phyloP scores from a whole-genome alignment of 2,329 filamentous ascomycete genomes.

The Fusarium albosuccineum region DNA sequence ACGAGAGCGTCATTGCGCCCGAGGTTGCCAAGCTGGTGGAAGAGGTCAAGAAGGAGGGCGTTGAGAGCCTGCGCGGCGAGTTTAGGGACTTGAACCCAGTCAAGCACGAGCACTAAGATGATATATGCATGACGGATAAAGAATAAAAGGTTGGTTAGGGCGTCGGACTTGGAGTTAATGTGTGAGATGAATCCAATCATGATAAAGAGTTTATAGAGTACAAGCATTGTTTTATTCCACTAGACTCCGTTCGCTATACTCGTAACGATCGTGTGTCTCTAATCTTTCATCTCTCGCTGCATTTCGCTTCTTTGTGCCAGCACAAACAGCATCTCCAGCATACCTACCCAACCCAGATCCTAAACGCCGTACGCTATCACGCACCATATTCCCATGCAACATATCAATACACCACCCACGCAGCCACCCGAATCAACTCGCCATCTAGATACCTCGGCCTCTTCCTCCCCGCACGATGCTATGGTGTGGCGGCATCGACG shows the following conservation, averaged over 20 bases:
- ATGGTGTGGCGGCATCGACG: conserved; percentile 24
- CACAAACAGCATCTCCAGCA: no score
- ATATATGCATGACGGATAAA: conserved; percentile 15
- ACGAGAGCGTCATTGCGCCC: conserved; percentile 57
- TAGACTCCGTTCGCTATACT: neutral
- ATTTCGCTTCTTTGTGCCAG: neutral
- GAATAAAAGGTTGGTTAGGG: conserved; percentile 15
- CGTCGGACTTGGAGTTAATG: conserved; percentile 27
- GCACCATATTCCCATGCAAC: neutral
- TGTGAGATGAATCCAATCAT: conserved; percentile 14
- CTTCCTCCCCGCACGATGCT: conserved; percentile 12
- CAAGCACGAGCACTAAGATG: conserved; percentile 39
- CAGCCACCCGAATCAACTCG: neutral
- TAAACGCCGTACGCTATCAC: neutral
- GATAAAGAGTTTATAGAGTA: conserved; percentile 26
- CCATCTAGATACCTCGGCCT: neutral
- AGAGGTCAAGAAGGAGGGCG: conserved; percentile 47
- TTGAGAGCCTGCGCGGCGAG: conserved; percentile 49
- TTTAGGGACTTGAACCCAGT: conserved; percentile 49
- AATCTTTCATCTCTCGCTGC: neutral
- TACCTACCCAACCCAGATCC: neutral
- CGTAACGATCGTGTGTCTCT: neutral
- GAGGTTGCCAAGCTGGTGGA: conserved; percentile 51
- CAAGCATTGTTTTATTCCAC: conserved; percentile 15
- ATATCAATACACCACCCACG: neutral